Evolutionary conservation across 768 basidiomycete species (phyloP), one percentile per base, ranked within the genome.

Genomic region (Podaxis carcinomalis): DNA sequence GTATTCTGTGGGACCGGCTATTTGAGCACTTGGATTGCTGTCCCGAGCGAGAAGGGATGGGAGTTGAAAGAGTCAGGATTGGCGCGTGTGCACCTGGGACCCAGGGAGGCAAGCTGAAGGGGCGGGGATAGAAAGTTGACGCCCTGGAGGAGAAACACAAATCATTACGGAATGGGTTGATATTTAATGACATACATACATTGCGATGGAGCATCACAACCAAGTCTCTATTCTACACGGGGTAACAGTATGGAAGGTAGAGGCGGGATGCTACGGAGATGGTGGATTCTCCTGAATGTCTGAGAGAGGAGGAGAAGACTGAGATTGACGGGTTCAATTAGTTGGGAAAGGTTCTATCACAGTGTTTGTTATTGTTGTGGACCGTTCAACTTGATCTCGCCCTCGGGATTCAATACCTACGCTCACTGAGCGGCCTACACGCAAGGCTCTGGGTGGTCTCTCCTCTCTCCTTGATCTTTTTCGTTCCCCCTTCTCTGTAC

Each of bases 291-390:
- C 28, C 28, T 32, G 28, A 32, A 32, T 32, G 28, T 32, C 28
- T 1, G 28, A 9, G 28, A 32, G 28, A 32, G 1, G 28, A 32
- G 7, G 28, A 2, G 28, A 32, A 32, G 7, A 32, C 1, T 32
- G 7, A 32, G 28, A 32, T 32, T 16, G 42, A 44, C 42, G 42
- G 42, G 42, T n/a, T 44, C 19, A 16, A 44, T 44, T 9, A 27
- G 19, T n/a, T 44, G 16, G 16, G 16, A 7, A 9, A 16, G 28
- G 28, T 32, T 32, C 2, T 2, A 44, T 44, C 19, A 25, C 14
- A 9, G 21, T 57, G 56, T 57, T 57, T 57, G 56, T 47, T 25
- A 11, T 57, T 57, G 56, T 57, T 57, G 46, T 57, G 42, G 27
- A 57, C 16, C 36, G 56, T 57, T 57, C 56, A 47, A 47, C 16